Percentiles rank a stretch among this genome's conserved stretches.
These are phyloP conservation scores for Nematodospora valgi DNA, from an alignment of 805 yeast genomes.

Conservation along the genomic window DNA sequence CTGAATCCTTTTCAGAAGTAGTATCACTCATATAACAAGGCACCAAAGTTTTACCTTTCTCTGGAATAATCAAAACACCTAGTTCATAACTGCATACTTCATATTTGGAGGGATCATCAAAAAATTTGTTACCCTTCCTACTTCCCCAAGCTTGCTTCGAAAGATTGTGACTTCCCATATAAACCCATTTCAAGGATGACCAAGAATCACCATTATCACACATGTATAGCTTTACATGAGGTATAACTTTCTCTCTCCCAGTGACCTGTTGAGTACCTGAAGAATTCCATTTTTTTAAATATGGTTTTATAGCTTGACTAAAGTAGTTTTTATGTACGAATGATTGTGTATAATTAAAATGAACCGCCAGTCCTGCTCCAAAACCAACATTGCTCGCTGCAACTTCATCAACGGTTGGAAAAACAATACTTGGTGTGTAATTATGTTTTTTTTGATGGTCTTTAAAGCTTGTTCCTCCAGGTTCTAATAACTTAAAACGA, in stretches of 20 bases:
- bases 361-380: conserved; percentile 48
- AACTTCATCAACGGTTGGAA: conserved; percentile 43
- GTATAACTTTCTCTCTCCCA: conserved; percentile 41
- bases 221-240: conserved; percentile 69
- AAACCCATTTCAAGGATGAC: conserved; percentile 58
- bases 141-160: conserved; percentile 83
- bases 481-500: conserved; percentile 19
- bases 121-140: conserved; percentile 12
- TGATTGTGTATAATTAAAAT: conserved; percentile 35
- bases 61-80: conserved; percentile 27
- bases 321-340: conserved; percentile 32
- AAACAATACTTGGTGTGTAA: conserved; percentile 37
- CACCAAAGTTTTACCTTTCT: conserved; percentile 21
- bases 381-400: conserved; percentile 42
- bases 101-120: conserved; percentile 17
- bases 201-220: conserved; percentile 51
- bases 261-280: conserved; percentile 12
- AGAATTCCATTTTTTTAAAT: conserved; percentile 45
- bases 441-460: conserved; percentile 21
- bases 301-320: conserved; percentile 35
- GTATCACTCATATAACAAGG: conserved; percentile 45
- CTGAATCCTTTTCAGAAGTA: conserved; percentile 6
- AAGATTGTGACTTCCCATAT: conserved; percentile 71
- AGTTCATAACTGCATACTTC: conserved; percentile 37
- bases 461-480: conserved; percentile 21